These are phyloP conservation scores for Adiantum capillusveneris DNA, from an alignment of 75 land plant genomes.

Conservation along the genomic window DNA sequence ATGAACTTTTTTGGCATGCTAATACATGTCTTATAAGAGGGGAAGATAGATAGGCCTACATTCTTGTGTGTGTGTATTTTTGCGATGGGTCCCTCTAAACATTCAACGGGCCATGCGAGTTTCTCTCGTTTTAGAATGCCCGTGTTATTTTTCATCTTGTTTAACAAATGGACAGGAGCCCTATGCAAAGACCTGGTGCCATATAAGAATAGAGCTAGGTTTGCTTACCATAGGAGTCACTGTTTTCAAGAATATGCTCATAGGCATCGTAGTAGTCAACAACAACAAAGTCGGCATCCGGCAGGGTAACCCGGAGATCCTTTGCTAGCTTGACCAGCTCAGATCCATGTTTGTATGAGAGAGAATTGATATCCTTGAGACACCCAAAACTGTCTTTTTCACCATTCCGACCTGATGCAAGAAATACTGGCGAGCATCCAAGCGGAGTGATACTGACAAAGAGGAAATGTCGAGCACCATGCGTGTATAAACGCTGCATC, in stretches of 20 bases:
- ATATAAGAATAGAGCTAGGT: no score
- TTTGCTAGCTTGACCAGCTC: background rate
- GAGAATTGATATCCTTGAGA: background rate
- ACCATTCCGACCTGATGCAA: background rate
- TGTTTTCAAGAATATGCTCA: background rate
- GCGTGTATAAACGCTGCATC: background rate
- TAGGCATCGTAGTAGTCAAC: conserved; percentile 1
- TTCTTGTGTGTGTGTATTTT: background rate
- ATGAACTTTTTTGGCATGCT: background rate
- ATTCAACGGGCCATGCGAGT: no score
- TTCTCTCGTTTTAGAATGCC: no score
- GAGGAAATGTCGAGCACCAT: background rate
- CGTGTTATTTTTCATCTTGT: no score
- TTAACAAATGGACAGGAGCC: no score
- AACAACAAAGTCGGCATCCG: background rate
- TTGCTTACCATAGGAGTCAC: background rate
- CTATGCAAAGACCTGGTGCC: no score
- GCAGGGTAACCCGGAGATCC: background rate
- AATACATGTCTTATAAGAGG: background rate
- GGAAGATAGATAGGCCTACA: background rate
- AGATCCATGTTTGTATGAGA: background rate
- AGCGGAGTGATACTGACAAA: background rate
- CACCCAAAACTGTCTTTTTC: background rate
- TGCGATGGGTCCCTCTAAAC: background rate
- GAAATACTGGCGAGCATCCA: background rate